A percentile compares a stretch with the other conserved stretches of the same genome.
Conservation (phyloP, 495 filamentous ascomycete genomes). For the Letharia columbiana region DNA sequence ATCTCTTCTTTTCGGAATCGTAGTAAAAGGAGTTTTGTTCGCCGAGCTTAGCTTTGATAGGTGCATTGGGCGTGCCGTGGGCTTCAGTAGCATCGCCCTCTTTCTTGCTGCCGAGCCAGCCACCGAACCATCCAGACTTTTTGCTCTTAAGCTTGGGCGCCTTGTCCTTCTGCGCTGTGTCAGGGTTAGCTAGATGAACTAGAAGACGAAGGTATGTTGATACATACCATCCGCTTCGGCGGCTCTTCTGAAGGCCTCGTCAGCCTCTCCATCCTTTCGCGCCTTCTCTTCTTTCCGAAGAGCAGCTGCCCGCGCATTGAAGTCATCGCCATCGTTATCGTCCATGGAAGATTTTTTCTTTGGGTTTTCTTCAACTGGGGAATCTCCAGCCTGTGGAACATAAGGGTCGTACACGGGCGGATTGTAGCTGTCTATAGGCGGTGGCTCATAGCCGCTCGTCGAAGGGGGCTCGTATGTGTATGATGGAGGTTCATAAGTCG, state of each 20-base stretch:
- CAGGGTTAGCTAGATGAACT: slow-evolving; percentile 1
- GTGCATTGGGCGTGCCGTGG: slow-evolving; percentile 45
- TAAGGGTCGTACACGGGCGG: slow-evolving; percentile 33
- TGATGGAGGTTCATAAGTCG: slow-evolving; percentile 15
- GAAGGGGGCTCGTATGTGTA: slow-evolving; percentile 23
- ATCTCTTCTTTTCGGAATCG: slow-evolving; percentile 88
- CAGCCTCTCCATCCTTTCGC: slow-evolving; percentile 46
- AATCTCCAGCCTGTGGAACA: slow-evolving; percentile 27
- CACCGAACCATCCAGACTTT: slow-evolving; percentile 70
- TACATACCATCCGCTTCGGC: slow-evolving; percentile 74
- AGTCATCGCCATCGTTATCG: slow-evolving; percentile 56
- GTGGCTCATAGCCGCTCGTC: slow-evolving; percentile 23
- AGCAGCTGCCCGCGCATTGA: slow-evolving; percentile 43
- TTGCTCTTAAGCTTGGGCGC: slow-evolving; percentile 40
- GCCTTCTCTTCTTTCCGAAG: slow-evolving; percentile 47
- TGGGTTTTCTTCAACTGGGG: slow-evolving; percentile 42
- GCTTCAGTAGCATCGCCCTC: slow-evolving; percentile 38
- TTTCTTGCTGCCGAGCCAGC: slow-evolving; percentile 77
- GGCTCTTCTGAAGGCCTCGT: slow-evolving; percentile 72
- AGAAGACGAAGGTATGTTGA: background rate
- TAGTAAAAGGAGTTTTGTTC: slow-evolving; percentile 91
- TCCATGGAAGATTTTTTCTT: slow-evolving; percentile 79
- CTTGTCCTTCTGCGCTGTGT: slow-evolving; percentile 37
- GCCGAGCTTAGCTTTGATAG: slow-evolving; percentile 89
- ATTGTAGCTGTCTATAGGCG: slow-evolving; percentile 21